Evolutionary conservation across 2,329 filamentous ascomycete genomes (phyloP).

Genomic region (Colletotrichum orchidophilum): DNA sequence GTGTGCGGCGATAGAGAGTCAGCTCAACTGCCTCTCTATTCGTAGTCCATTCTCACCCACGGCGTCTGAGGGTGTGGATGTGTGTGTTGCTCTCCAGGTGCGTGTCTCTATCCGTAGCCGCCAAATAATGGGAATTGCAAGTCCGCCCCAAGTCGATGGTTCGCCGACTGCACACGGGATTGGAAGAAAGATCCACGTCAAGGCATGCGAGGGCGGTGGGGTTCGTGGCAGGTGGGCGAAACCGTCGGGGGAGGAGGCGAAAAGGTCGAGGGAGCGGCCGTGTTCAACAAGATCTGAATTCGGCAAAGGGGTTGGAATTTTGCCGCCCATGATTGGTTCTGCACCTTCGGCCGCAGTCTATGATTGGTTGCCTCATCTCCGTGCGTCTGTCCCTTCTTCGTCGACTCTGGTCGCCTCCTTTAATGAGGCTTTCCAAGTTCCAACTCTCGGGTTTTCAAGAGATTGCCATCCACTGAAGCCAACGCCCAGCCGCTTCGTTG

Average conservation of each 20-base stretch:
- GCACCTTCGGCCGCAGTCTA: not conserved
- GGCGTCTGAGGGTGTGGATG: not conserved
- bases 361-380: slow-evolving; percentile 33
- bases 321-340: slow-evolving; percentile 22
- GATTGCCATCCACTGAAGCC: slow-evolving; percentile 26
- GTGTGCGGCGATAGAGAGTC: not conserved
- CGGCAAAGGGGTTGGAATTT: slow-evolving; percentile 27
- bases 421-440: slow-evolving; percentile 31
- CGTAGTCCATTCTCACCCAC: not conserved
- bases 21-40: slow-evolving; percentile 6
- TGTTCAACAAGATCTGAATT: slow-evolving; percentile 24
- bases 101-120: not conserved
- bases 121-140: slow-evolving; percentile 8
- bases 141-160: slow-evolving; percentile 18
- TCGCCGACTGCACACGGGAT: slow-evolving; percentile 3
- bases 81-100: not conserved
- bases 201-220: slow-evolving; percentile 11
- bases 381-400: slow-evolving; percentile 11
- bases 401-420: slow-evolving; percentile 33
- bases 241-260: slow-evolving; percentile 6
- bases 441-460: slow-evolving; percentile 5
- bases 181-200: slow-evolving; percentile 1
- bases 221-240: not conserved
- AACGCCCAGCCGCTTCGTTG: not conserved
- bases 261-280: not conserved